Base-by-base conservation (phyloP, 768 basidiomycete genomes). In the Ramaria sp. region DNA sequence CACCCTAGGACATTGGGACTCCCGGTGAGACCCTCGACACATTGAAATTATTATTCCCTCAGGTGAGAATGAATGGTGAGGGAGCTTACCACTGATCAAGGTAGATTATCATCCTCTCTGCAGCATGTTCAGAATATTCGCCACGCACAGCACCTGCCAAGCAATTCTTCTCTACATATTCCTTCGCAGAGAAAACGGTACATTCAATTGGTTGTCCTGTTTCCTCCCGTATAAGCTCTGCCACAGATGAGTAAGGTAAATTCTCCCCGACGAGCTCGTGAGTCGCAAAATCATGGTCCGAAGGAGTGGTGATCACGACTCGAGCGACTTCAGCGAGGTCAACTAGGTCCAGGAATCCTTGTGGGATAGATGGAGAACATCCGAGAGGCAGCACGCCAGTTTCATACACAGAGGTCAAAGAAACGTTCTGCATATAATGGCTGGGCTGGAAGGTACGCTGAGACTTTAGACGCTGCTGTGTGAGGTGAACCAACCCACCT, bases 221-320 rank as follows among this genome's bases (percentile, higher is more conserved):
- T 41, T 49, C 52, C 49, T 52, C 44, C 56, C 25, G 61, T 24
- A 65, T 53, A 32, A 58, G 55, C 45, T 63, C 48, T 8, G 65
- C 63, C 41, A 69, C 63, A 39, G 65, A 62, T 34, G 56, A 59
- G 28, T 65, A 66, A 5, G 64, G 60, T 13, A 59, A 59, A 48
- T 69, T 65, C 52, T 65, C 56, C 8, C 67, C 66, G 12, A 67
- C 62, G 9, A 69, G 61, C 54, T 69, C 68, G 56, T 70, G 69
- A 16, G 64, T 57, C 15, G 67, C 67, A 47, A 60, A 63, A 45
- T 64, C 62, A 56, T 70, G 69, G 24, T 55, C 54, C 13, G 57
- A 56, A 4, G 65, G 63, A 38, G 63, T 58, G 20, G 63, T 60
- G 34, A 69, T 55, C 50, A 69, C 64, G 10, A 59, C 53, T 3